phyloP scores from a whole-genome alignment of 106 monocot genomes.

The Phalaenopsis equestris region DNA sequence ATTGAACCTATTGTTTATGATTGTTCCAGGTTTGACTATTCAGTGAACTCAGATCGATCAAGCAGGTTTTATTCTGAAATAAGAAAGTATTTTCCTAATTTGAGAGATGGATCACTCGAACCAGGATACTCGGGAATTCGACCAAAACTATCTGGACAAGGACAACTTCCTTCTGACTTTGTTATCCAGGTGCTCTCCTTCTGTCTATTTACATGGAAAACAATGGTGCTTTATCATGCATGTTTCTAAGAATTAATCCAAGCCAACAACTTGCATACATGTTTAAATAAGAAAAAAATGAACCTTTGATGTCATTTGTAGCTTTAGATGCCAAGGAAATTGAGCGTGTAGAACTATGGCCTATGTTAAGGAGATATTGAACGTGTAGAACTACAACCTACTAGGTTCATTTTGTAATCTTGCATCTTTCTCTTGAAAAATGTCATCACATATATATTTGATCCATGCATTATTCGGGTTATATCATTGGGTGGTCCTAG shows the following conservation, averaged over 20 bases:
- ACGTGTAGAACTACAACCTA: not conserved
- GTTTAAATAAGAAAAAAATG: not conserved
- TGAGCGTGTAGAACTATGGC: not conserved
- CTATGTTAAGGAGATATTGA: not conserved
- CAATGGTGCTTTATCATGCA: not conserved
- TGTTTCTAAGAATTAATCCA: not conserved
- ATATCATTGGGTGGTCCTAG: not conserved
- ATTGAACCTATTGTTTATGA: not conserved
- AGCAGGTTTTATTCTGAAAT: constrained; percentile 74
- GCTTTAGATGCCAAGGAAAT: not conserved
- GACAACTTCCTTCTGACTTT: constrained; percentile 65
- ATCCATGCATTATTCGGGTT: not conserved
- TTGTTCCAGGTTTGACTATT: constrained; percentile 72
- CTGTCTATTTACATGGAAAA: not conserved
- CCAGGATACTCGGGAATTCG: constrained; percentile 95
- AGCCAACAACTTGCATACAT: not conserved
- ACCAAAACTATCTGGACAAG: constrained; percentile 75
- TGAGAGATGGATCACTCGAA: constrained; percentile 68
- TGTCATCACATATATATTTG: not conserved
- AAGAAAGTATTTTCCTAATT: constrained; percentile 85
- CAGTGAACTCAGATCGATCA: constrained; percentile 58
- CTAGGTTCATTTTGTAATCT: not conserved
- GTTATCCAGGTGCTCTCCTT: constrained; percentile 61
- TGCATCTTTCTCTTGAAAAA: not conserved
- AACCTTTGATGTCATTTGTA: not conserved